Percentiles rank a stretch among this genome's conserved stretches.
These are phyloP conservation scores for Neurospora sp. DNA, from an alignment of 495 filamentous ascomycete genomes.

Conservation along the genomic window DNA sequence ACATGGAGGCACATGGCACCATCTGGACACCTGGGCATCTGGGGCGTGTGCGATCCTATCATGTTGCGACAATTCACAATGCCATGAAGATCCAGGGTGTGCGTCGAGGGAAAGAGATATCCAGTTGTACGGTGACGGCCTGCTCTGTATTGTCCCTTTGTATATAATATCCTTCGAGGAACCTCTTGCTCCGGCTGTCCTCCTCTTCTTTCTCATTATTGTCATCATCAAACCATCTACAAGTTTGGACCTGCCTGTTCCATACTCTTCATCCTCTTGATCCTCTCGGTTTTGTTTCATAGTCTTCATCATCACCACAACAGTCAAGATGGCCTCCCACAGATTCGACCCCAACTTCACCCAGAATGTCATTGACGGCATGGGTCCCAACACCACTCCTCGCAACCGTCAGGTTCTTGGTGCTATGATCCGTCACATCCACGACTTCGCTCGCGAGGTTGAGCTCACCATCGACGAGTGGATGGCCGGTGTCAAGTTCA, in stretches of 20 bases:
- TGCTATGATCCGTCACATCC: constrained; percentile 61
- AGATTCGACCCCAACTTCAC: constrained; percentile 70
- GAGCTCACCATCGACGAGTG: constrained; percentile 73
- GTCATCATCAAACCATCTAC: not conserved
- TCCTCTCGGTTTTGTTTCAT: not conserved
- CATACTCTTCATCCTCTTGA: not conserved
- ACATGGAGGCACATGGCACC: constrained; percentile 12
- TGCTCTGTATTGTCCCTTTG: not conserved
- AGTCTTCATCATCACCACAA: constrained; percentile 4
- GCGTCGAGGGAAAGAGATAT: not conserved
- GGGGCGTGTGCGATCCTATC: constrained; percentile 12
- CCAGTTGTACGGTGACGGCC: not conserved
- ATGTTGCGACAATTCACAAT: constrained; percentile 8
- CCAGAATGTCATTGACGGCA: constrained; percentile 59
- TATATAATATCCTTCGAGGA: not conserved
- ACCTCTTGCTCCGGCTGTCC: not conserved
- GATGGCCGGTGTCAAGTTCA: constrained; percentile 61
- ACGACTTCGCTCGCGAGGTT: constrained; percentile 76
- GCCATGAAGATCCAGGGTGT: not conserved
- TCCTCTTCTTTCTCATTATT: not conserved
- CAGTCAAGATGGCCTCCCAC: constrained; percentile 16
- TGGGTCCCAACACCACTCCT: constrained; percentile 61
- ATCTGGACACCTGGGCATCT: constrained; percentile 1
- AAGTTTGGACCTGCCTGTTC: not conserved
- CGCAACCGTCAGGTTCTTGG: constrained; percentile 56